These are phyloP conservation scores for Fomitopsis schrenkii DNA, from an alignment of 1,284 basidiomycete genomes.

Conservation along the genomic window DNA sequence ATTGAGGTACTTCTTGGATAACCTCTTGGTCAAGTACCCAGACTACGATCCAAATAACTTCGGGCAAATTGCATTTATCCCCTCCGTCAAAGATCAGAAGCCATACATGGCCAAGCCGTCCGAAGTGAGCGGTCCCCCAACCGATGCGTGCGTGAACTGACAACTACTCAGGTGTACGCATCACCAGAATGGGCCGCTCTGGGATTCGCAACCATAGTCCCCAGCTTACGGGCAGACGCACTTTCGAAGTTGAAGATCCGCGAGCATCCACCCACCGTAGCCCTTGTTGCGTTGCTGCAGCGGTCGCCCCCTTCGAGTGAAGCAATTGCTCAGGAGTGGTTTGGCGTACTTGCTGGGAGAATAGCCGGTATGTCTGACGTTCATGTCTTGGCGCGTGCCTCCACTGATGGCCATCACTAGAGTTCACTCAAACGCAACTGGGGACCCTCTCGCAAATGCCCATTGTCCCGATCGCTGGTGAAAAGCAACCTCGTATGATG, in stretches of 20 bases:
- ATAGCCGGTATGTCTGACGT: slow-evolving; percentile 51
- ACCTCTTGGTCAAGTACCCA: slow-evolving; percentile 58
- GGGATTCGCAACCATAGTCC: slow-evolving; percentile 70
- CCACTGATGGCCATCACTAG: slow-evolving; percentile 28
- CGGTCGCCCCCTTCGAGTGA: slow-evolving; percentile 58
- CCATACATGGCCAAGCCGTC: slow-evolving; percentile 60
- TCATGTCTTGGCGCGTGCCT: background rate
- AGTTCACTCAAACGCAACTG: slow-evolving; percentile 46
- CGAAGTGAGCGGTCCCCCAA: slow-evolving; percentile 43
- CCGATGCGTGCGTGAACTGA: background rate
- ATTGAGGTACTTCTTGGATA: slow-evolving; percentile 77
- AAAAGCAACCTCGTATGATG: slow-evolving; percentile 40
- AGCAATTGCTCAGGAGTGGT: slow-evolving; percentile 62
- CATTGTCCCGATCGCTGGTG: slow-evolving; percentile 49
- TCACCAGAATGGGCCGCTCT: slow-evolving; percentile 68
- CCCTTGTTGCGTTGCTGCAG: slow-evolving; percentile 64
- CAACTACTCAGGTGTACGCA: slow-evolving; percentile 60
- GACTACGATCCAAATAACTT: slow-evolving; percentile 58
- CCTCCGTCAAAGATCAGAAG: slow-evolving; percentile 55
- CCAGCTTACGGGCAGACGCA: slow-evolving; percentile 51
- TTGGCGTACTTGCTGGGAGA: slow-evolving; percentile 72
- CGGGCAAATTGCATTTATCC: slow-evolving; percentile 72
- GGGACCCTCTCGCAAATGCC: slow-evolving; percentile 43
- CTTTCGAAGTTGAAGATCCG: slow-evolving; percentile 69
- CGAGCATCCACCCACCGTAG: slow-evolving; percentile 67